Percentiles rank a stretch among this genome's conserved stretches.
Evolutionary conservation across 768 basidiomycete species (phyloP).

Genomic region (Psilocybe azurescens): DNA sequence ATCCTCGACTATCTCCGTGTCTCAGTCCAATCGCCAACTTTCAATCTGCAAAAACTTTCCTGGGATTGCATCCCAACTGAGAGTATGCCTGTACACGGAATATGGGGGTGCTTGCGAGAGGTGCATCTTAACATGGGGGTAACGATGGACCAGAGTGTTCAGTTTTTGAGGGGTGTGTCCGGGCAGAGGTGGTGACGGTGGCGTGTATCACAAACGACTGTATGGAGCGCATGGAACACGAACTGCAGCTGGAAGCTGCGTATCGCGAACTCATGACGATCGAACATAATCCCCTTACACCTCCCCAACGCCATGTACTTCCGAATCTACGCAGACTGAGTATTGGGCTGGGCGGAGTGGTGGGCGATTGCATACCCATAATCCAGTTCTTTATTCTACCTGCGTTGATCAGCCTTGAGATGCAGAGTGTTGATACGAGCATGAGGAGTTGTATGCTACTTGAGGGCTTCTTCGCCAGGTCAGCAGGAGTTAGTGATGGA

Average conservation of each 20-base stretch:
- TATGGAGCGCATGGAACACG: neutral
- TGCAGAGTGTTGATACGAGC: slow-evolving; percentile 2
- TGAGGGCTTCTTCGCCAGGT: neutral
- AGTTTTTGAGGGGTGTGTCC: neutral
- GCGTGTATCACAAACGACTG: slow-evolving; percentile 10
- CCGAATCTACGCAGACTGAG: neutral
- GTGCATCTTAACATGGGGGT: slow-evolving; percentile 2
- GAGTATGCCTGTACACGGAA: neutral
- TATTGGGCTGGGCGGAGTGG: neutral
- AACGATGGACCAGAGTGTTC: slow-evolving; percentile 8
- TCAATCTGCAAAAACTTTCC: neutral
- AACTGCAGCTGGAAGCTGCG: neutral
- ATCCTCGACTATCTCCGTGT: slow-evolving; percentile 3
- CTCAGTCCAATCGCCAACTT: neutral
- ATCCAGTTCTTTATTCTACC: slow-evolving; percentile 7
- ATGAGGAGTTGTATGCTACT: neutral
- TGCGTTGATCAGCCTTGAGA: neutral
- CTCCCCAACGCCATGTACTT: neutral
- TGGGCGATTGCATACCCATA: slow-evolving; percentile 8
- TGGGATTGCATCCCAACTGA: neutral
- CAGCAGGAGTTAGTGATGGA: neutral
- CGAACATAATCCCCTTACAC: neutral
- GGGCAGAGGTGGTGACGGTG: neutral
- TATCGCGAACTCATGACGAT: neutral
- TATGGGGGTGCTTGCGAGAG: neutral